phyloP scores from a whole-genome alignment of 768 basidiomycete genomes.

The Cantharellus cinnabarinus region DNA sequence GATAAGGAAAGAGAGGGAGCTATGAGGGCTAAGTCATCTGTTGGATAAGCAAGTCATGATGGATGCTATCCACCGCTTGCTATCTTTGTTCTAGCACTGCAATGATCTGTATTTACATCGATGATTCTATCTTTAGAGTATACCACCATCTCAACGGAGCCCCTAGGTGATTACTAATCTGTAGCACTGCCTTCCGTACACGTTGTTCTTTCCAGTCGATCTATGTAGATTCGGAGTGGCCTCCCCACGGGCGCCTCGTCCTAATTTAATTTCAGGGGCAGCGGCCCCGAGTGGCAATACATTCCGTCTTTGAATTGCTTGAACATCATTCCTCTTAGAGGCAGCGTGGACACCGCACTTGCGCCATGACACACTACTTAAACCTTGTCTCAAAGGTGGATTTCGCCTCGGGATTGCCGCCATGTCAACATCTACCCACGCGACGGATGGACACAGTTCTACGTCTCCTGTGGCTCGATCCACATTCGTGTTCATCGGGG shows the following conservation, averaged over 20 bases:
- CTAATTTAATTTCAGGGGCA: too few relatives aligned
- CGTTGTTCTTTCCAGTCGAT: not conserved
- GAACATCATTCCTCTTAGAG: too few relatives aligned
- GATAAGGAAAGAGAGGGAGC: not conserved
- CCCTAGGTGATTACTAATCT: not conserved
- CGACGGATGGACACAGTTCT: not conserved
- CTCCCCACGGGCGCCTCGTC: too few relatives aligned
- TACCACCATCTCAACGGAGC: not conserved
- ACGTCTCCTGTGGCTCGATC: not conserved
- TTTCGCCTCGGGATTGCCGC: not conserved
- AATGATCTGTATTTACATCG: not conserved
- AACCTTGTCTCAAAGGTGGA: not conserved
- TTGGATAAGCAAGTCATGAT: not conserved
- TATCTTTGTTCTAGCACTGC: not conserved
- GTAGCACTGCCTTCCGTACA: not conserved
- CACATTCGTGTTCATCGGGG: not conserved
- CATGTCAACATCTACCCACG: not conserved
- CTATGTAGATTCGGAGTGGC: not conserved
- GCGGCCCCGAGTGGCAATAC: too few relatives aligned
- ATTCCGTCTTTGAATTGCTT: too few relatives aligned
- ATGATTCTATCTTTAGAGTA: not conserved
- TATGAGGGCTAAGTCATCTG: not conserved
- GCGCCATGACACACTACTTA: too few relatives aligned
- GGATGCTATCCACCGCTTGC: not conserved
- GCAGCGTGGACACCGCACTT: too few relatives aligned